phyloP scores from a whole-genome alignment of 169 alveolate species.

The Plasmodium knowlesi region DNA sequence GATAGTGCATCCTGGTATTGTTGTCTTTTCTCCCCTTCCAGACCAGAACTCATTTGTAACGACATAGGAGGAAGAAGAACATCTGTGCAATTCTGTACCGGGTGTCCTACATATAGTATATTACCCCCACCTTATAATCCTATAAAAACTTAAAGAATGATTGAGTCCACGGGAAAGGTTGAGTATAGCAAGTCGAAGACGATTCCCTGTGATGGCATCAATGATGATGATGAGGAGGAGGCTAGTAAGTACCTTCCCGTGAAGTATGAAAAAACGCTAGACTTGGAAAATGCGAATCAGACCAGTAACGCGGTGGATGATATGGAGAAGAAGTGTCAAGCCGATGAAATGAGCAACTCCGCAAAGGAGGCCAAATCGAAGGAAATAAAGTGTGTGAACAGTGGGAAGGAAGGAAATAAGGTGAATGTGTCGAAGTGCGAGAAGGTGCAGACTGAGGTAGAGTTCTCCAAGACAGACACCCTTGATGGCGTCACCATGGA shows the following conservation, averaged over 20 bases:
- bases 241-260: not conserved
- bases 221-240: conserved; percentile 1
- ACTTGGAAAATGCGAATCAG: not conserved
- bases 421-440: not conserved
- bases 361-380: not conserved
- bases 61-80: not conserved
- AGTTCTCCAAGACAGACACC: not conserved
- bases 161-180: conserved; percentile 8
- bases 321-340: not conserved
- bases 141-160: conserved; percentile 16
- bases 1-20: not conserved
- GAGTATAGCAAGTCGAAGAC: conserved; percentile 52
- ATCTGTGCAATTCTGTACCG: not conserved
- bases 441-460: not conserved
- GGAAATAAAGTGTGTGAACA: not conserved
- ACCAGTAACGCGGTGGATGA: not conserved
- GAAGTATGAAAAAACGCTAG: conserved; percentile 16
- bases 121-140: not conserved
- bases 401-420: not conserved
- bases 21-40: not conserved
- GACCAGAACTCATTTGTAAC: not conserved
- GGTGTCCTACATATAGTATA: not conserved
- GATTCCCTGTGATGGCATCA: conserved; percentile 8
- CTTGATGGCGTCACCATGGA: not conserved
- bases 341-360: not conserved